These are phyloP conservation scores for Colletotrichum tamarilloi DNA, from an alignment of 2,329 filamentous ascomycete genomes.

Conservation along the genomic window DNA sequence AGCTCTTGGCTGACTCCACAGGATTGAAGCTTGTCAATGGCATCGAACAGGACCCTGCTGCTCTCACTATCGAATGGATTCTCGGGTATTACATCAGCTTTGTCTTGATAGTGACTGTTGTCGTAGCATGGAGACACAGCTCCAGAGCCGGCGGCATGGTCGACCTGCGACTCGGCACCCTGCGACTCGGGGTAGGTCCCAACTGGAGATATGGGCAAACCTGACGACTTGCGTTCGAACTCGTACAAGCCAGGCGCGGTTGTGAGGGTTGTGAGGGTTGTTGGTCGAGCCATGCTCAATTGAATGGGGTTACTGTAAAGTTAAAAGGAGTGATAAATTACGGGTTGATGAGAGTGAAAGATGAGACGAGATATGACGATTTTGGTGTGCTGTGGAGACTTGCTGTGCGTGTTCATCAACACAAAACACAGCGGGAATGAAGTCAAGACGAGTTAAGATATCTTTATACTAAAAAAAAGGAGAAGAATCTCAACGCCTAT, in stretches of 20 bases:
- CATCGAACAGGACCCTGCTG: conserved; percentile 49
- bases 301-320: rapidly evolving
- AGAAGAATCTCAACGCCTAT: background rate
- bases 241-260: background rate
- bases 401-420: background rate
- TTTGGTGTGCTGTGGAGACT: background rate
- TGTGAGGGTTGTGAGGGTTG: background rate
- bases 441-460: background rate
- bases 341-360: background rate
- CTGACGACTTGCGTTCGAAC: background rate
- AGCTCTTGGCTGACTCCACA: conserved; percentile 44
- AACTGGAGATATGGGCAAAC: background rate
- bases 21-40: conserved; percentile 48
- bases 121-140: background rate
- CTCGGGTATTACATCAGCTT: conserved; percentile 24
- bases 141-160: background rate
- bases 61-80: conserved; percentile 48
- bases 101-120: background rate
- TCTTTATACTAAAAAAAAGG: background rate
- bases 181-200: background rate
- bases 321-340: background rate
- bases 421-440: background rate
- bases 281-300: background rate
- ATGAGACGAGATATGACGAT: background rate
- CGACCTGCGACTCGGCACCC: background rate